phyloP scores from a whole-genome alignment of 495 filamentous ascomycete genomes.

The Hypoxylon intermedium region DNA sequence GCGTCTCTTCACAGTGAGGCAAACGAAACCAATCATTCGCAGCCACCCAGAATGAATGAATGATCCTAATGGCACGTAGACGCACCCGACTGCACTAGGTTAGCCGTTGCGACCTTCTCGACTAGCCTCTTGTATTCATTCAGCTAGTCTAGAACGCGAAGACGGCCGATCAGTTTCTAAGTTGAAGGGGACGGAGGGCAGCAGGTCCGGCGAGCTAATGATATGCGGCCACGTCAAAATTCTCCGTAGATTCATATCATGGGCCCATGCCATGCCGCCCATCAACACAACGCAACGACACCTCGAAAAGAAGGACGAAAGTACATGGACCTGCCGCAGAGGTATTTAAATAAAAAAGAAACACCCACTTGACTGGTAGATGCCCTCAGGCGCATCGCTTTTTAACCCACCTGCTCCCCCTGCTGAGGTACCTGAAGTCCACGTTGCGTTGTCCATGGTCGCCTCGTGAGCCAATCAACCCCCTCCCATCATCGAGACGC shows the following conservation, averaged over 20 bases:
- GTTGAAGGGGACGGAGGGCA: constrained; percentile 39
- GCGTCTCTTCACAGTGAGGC: no score
- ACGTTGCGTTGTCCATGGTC: constrained; percentile 41
- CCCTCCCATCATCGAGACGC: constrained; percentile 40
- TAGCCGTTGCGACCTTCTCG: neutral
- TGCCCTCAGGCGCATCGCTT: constrained; percentile 7
- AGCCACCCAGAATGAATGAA: neutral
- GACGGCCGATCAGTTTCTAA: constrained; percentile 37
- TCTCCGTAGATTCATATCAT: constrained; percentile 43
- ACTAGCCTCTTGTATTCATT: constrained; percentile 10
- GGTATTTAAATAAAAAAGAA: neutral
- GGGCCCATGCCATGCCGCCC: constrained; percentile 41
- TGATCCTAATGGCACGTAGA: neutral
- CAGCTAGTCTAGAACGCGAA: constrained; percentile 36
- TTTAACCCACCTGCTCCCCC: constrained; percentile 31
- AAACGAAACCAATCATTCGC: neutral
- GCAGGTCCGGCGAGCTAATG: constrained; percentile 43
- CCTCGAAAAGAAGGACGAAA: neutral
- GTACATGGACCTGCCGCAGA: constrained; percentile 11
- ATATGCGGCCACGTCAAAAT: constrained; percentile 48
- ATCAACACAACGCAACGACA: constrained; percentile 29
- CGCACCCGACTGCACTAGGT: neutral
- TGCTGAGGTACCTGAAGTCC: constrained; percentile 45
- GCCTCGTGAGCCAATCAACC: constrained; percentile 44
- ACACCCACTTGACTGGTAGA: constrained; percentile 29